phyloP scores from a whole-genome alignment of 1,284 basidiomycete species.

The Vanrija sp. region DNA sequence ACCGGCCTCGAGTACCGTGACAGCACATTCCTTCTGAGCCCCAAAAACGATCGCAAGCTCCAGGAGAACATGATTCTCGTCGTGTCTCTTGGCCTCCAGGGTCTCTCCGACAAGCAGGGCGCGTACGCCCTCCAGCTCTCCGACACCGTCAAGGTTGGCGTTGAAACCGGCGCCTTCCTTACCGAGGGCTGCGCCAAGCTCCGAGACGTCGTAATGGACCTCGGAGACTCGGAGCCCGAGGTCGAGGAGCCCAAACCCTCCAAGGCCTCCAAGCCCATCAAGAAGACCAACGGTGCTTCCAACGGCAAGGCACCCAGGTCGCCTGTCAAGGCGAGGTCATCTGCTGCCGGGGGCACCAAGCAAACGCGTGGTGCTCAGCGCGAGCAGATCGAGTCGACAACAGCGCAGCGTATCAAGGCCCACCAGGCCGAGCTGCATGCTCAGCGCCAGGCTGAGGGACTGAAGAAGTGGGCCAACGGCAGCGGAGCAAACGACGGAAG shows the following conservation, averaged over 20 bases:
- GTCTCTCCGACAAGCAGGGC: slow-evolving; percentile 64
- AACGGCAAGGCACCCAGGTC: slow-evolving; percentile 28
- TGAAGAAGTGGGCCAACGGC: slow-evolving; percentile 70
- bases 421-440: slow-evolving; percentile 85
- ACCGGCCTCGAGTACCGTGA: slow-evolving; percentile 95
- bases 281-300: slow-evolving; percentile 56
- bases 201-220: slow-evolving; percentile 86
- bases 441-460: slow-evolving; percentile 72
- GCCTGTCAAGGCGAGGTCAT: slow-evolving; percentile 28
- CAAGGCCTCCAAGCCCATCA: slow-evolving; percentile 50
- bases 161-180: slow-evolving; percentile 65
- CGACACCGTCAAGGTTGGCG: slow-evolving; percentile 79
- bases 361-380: slow-evolving; percentile 64
- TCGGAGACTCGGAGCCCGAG: slow-evolving; percentile 48
- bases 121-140: slow-evolving; percentile 85
- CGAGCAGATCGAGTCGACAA: slow-evolving; percentile 69
- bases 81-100: slow-evolving; percentile 77
- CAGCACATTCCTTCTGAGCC: slow-evolving; percentile 71
- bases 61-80: slow-evolving; percentile 81
- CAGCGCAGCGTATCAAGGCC: slow-evolving; percentile 67
- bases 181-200: slow-evolving; percentile 78
- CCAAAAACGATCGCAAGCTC: slow-evolving; percentile 71
- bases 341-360: slow-evolving; percentile 67
- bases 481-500: slow-evolving; percentile 70
- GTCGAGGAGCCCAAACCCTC: slow-evolving; percentile 54